A percentile compares a stretch with the other conserved stretches of the same genome.
Evolutionary conservation across 345 rosid genomes (phyloP).

Genomic region (Citrus unshiu): DNA sequence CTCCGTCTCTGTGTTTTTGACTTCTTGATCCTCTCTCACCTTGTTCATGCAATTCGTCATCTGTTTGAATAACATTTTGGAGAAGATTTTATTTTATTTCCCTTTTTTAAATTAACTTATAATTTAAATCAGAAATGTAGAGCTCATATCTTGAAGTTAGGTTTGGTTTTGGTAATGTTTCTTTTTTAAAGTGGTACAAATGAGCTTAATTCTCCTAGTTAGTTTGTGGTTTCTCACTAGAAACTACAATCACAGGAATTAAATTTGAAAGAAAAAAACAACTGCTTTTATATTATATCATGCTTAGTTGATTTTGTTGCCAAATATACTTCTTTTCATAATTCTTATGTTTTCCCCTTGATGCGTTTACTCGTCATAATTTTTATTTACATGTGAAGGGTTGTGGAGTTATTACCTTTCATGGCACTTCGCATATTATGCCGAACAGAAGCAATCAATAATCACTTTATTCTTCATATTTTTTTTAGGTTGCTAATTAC

Average conservation of each 20-base stretch:
- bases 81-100: neutral
- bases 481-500: neutral
- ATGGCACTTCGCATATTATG: neutral
- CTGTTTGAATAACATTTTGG: neutral
- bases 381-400: neutral
- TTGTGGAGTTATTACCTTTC: neutral
- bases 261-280: neutral
- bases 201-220: neutral
- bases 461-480: neutral
- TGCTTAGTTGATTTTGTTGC: neutral
- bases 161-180: neutral
- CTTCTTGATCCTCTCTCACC: neutral
- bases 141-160: neutral
- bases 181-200: neutral
- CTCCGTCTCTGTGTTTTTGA: neutral
- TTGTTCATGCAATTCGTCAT: neutral
- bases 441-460: neutral
- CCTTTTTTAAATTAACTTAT: too few relatives aligned
- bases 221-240: neutral
- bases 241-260: neutral
- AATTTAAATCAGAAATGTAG: neutral
- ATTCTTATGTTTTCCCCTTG: neutral
- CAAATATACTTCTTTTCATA: neutral
- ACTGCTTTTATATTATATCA: neutral
- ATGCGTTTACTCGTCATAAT: neutral